phyloP scores from a whole-genome alignment of 495 filamentous ascomycete species.

The Beverwykella pulmonaria region DNA sequence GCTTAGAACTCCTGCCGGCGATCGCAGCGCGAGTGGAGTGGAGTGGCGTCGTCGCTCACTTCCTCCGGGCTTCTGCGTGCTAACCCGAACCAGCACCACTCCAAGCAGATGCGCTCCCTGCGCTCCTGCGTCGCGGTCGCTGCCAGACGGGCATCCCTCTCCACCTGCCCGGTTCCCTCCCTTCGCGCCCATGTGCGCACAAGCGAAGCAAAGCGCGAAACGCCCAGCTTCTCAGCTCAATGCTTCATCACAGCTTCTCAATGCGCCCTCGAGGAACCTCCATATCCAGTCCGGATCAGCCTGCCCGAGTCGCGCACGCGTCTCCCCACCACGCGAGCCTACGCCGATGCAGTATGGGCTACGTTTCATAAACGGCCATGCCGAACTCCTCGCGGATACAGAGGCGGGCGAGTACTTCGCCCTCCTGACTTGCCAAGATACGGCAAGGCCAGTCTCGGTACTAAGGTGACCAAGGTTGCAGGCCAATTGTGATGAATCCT shows the following conservation, averaged over 20 bases:
- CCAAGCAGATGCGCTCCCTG: background rate
- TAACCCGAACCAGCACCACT: background rate
- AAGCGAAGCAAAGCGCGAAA: background rate
- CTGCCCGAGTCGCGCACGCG: conserved; percentile 9
- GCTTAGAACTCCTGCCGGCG: background rate
- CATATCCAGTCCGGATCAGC: background rate
- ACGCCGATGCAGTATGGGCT: conserved; percentile 20
- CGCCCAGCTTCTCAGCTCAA: background rate
- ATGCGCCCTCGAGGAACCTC: background rate
- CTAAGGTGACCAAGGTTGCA: conserved; percentile 24
- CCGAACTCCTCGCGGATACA: background rate
- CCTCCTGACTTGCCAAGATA: conserved; percentile 14
- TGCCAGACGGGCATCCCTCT: background rate
- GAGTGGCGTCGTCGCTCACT: background rate
- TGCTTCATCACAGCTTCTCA: background rate
- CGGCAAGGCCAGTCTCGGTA: background rate
- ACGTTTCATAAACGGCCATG: conserved; percentile 31
- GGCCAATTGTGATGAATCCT: conserved; percentile 20
- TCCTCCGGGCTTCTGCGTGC: background rate
- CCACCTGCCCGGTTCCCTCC: no score
- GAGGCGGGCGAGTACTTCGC: conserved; percentile 20
- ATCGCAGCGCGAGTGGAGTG: background rate
- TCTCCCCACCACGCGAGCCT: conserved; percentile 8
- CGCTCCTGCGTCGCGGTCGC: background rate
- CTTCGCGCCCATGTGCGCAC: no score